Evolutionary conservation across 176 grass and related monocot genomes (phyloP).

Genomic region (Eleusine coracana): DNA sequence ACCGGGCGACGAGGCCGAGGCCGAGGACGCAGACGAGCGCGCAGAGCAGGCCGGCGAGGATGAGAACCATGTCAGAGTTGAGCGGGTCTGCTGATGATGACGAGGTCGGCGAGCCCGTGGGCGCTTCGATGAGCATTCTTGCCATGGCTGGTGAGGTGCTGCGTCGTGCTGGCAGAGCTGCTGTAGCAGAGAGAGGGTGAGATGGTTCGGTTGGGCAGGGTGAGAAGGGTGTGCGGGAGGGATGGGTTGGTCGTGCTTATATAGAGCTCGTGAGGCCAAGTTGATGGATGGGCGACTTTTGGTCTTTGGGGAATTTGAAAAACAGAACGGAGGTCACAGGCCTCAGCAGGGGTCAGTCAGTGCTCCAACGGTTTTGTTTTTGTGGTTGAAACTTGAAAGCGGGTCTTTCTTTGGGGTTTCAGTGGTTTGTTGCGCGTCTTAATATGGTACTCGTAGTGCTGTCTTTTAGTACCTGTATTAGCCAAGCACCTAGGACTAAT

Average conservation of each 20-base stretch:
- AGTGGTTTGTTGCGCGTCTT: not conserved
- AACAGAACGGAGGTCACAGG: not conserved
- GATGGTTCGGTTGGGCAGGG: not conserved
- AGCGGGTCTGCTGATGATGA: slow-evolving; percentile 21
- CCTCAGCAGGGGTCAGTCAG: not conserved
- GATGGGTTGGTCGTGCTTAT: slow-evolving; percentile 26
- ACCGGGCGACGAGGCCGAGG: slow-evolving; percentile 65
- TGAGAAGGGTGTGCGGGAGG: slow-evolving; percentile 31
- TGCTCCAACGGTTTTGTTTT: not conserved
- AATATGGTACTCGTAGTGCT: not conserved
- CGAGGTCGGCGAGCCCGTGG: slow-evolving; percentile 3
- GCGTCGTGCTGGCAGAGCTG: not conserved
- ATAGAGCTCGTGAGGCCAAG: slow-evolving; percentile 15
- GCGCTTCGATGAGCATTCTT: slow-evolving; percentile 44
- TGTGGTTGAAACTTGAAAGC: slow-evolving; percentile 28
- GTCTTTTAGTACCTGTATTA: slow-evolving; percentile 30
- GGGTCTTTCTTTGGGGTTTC: not conserved
- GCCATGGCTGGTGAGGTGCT: slow-evolving; percentile 35
- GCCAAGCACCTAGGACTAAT: not conserved
- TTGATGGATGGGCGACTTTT: slow-evolving; percentile 20
- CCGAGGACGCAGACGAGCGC: slow-evolving; percentile 66
- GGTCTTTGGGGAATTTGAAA: slow-evolving; percentile 12
- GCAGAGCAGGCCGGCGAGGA: slow-evolving; percentile 61
- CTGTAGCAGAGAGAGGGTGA: not conserved
- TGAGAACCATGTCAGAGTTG: slow-evolving; percentile 60